Evolutionary conservation across 371 early-diverging fungal species (phyloP).

Genomic region (Mucor ambiguus): DNA sequence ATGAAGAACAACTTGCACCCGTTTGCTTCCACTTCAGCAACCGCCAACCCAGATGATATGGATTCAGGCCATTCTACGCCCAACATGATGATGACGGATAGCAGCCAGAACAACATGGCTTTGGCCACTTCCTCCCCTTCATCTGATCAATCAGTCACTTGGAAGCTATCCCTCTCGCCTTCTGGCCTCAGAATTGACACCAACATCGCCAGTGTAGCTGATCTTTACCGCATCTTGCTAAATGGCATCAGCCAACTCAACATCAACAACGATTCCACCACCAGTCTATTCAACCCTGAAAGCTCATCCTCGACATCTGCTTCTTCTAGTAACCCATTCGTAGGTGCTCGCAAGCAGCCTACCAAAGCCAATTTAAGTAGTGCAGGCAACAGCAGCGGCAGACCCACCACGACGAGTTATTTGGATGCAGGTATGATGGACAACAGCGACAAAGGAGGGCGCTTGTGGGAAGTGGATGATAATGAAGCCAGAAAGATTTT

Average conservation of each 20-base stretch:
- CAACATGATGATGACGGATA: slow-evolving; percentile 6
- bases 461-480: slow-evolving; percentile 57
- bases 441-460: slow-evolving; percentile 20
- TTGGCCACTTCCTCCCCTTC: slow-evolving; percentile 3
- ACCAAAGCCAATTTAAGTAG: neutral
- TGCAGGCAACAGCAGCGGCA: neutral
- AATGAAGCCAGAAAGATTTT: slow-evolving; percentile 48
- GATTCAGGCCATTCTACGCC: slow-evolving; percentile 7
- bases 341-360: slow-evolving; percentile 8
- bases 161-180: slow-evolving; percentile 53
- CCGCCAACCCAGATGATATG: slow-evolving; percentile 30
- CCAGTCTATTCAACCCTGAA: slow-evolving; percentile 43
- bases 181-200: slow-evolving; percentile 55
- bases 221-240: slow-evolving; percentile 47
- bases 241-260: slow-evolving; percentile 53
- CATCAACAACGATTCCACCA: slow-evolving; percentile 44
- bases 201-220: slow-evolving; percentile 53
- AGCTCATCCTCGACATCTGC: slow-evolving; percentile 3
- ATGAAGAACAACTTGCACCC: slow-evolving; percentile 44
- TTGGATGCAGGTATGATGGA: slow-evolving; percentile 10
- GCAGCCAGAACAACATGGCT: slow-evolving; percentile 10
- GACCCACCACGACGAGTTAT: slow-evolving; percentile 6
- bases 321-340: neutral
- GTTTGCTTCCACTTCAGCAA: slow-evolving; percentile 35
- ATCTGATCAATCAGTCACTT: slow-evolving; percentile 39